Evolutionary conservation across 2,329 filamentous ascomycete genomes (phyloP).

Genomic region (Fusarium dlaminii): DNA sequence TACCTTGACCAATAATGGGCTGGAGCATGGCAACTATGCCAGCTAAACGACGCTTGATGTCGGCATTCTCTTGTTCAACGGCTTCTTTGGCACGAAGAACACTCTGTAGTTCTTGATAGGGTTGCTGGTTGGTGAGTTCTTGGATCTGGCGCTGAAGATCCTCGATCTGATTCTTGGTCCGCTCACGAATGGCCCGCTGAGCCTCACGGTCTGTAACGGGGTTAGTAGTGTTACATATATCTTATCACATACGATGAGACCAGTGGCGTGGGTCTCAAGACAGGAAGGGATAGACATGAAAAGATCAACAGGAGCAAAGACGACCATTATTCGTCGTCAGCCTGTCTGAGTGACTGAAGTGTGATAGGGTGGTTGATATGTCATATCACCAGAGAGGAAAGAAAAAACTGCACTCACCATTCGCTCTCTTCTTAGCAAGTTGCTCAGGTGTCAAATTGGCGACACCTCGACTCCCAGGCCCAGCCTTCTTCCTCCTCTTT

Average conservation of each 20-base stretch:
- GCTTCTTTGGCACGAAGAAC: slow-evolving; percentile 79
- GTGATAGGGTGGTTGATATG: neutral
- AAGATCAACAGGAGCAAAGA: neutral
- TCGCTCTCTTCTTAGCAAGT: slow-evolving; percentile 72
- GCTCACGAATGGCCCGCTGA: slow-evolving; percentile 83
- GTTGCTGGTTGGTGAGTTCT: slow-evolving; percentile 81
- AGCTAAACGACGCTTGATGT: slow-evolving; percentile 75
- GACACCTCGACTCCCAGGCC: slow-evolving; percentile 59
- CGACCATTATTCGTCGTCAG: neutral
- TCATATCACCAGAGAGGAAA: neutral
- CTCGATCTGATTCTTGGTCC: slow-evolving; percentile 84
- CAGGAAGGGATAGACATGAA: neutral
- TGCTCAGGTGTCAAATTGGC: slow-evolving; percentile 78
- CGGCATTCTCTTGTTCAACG: slow-evolving; percentile 81
- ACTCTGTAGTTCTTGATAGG: slow-evolving; percentile 83
- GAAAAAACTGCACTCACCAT: slow-evolving; percentile 56
- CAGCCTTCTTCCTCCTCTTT: slow-evolving; percentile 61
- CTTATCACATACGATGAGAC: slow-evolving; percentile 5
- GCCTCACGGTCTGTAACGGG: slow-evolving; percentile 76
- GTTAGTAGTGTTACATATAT: slow-evolving; percentile 21
- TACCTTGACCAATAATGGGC: slow-evolving; percentile 58
- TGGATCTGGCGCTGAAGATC: slow-evolving; percentile 75
- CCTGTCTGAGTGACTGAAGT: neutral
- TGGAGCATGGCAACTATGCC: slow-evolving; percentile 72
- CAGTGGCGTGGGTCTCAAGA: neutral